A percentile compares a stretch with the other conserved stretches of the same genome.
Evolutionary conservation across 2,329 filamentous ascomycete genomes (phyloP).

Genomic region (Aspergillus sp.): DNA sequence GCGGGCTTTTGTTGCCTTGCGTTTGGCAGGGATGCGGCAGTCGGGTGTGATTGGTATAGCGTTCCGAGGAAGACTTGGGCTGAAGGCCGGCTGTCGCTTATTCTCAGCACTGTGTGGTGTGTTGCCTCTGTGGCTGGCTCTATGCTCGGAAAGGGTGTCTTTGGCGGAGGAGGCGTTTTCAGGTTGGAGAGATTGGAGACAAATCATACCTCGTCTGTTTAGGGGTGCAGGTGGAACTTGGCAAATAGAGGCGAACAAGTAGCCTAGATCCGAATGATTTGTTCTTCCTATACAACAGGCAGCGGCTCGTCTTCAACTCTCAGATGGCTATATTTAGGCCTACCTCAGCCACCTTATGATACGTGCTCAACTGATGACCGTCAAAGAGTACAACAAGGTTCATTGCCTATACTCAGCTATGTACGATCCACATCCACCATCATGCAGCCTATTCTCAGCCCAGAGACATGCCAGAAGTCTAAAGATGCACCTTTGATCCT

Average conservation of each 20-base stretch:
- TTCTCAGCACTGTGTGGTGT: too few species aligned
- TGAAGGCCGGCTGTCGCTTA: too few species aligned
- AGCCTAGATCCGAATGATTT: conserved; percentile 3
- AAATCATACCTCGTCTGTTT: too few species aligned
- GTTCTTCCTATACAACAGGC: neutral
- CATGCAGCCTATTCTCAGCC: neutral
- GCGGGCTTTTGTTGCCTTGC: neutral
- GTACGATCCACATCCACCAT: neutral
- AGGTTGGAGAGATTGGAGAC: too few species aligned
- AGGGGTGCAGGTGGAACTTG: conserved; percentile 11
- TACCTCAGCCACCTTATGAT: neutral
- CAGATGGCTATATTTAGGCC: neutral
- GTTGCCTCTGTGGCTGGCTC: too few species aligned
- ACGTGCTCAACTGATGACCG: neutral
- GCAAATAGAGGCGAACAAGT: conserved; percentile 10
- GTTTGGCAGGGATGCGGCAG: neutral
- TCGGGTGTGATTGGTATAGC: neutral
- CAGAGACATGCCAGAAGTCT: conserved; percentile 13
- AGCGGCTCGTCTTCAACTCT: neutral
- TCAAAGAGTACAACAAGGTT: neutral
- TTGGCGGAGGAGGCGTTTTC: too few species aligned
- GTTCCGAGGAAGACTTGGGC: too few species aligned
- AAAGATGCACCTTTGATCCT: conserved; percentile 35
- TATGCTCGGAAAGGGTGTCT: too few species aligned
- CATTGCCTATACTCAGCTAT: neutral